Evolutionary conservation across 768 basidiomycete genomes (phyloP).

Genomic region (Suillus cothurnatus): DNA sequence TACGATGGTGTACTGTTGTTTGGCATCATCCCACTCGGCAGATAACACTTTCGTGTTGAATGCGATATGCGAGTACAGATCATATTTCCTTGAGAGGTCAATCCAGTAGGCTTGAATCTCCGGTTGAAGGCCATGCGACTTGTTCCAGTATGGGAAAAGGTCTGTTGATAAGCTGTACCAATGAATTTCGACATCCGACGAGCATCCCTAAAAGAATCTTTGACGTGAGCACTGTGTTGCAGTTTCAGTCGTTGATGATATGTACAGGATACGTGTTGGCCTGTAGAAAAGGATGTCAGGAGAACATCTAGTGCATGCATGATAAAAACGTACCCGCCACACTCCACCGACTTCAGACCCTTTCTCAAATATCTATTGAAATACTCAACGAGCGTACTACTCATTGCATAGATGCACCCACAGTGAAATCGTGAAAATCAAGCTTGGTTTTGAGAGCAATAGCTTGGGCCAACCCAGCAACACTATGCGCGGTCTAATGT

Average conservation of each 20-base stretch:
- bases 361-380: slow-evolving; percentile 49
- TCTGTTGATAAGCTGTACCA: slow-evolving; percentile 1
- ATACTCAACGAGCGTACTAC: not conserved
- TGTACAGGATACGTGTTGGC: slow-evolving; percentile 29
- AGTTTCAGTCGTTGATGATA: not conserved
- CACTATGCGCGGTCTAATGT: not conserved
- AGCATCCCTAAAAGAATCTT: not conserved
- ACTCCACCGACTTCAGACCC: slow-evolving; percentile 48
- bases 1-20: not conserved
- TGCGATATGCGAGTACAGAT: slow-evolving; percentile 39
- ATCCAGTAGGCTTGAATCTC: slow-evolving; percentile 46
- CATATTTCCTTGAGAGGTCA: slow-evolving; percentile 42
- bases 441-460: not conserved
- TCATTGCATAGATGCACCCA: slow-evolving; percentile 18
- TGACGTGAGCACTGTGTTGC: not conserved
- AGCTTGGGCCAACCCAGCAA: not conserved
- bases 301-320: not conserved
- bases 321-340: slow-evolving; percentile 45
- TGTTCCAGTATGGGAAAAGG: not conserved
- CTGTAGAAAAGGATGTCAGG: slow-evolving; percentile 15
- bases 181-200: not conserved
- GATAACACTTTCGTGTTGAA: slow-evolving; percentile 47
- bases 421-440: slow-evolving; percentile 16
- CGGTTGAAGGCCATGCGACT: not conserved
- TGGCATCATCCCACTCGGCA: slow-evolving; percentile 42